Conservation (phyloP, 768 basidiomycete species). For the Hortiboletus flavorubellus region DNA sequence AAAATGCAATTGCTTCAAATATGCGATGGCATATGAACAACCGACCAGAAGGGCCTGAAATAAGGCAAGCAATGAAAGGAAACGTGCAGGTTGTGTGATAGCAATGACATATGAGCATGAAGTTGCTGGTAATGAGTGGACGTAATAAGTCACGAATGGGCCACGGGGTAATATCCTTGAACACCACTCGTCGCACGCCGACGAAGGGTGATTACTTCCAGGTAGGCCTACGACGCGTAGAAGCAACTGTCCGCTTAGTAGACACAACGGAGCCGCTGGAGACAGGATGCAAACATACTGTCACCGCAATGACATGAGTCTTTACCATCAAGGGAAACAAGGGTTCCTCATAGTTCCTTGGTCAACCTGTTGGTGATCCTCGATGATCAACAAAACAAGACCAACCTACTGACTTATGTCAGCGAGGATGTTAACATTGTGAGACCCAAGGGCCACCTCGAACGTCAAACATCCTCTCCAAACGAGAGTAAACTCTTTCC, state of each 20-base stretch:
- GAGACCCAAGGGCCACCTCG: not conserved
- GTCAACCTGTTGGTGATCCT: not conserved
- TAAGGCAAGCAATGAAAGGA: not conserved
- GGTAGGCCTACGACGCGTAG: not conserved
- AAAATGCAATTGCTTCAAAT: conserved; percentile 2
- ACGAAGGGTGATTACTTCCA: not conserved
- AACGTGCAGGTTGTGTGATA: conserved; percentile 8
- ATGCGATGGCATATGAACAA: conserved; percentile 7
- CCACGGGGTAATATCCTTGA: conserved; percentile 4
- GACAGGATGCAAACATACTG: not conserved
- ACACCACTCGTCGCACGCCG: not conserved
- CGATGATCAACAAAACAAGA: not conserved
- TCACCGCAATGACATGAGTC: not conserved
- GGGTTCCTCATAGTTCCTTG: not conserved
- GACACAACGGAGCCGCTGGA: not conserved
- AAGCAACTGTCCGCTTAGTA: not conserved
- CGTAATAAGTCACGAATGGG: conserved; percentile 9
- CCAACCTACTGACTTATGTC: conserved; percentile 1
- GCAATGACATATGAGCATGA: conserved; percentile 1
- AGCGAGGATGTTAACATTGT: not conserved
- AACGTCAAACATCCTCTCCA: conserved; percentile 31
- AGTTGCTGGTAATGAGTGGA: conserved; percentile 4
- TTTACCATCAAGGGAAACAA: not conserved
- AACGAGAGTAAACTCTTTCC: conserved; percentile 40
- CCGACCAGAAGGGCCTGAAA: conserved; percentile 6